Conservation (phyloP, 2,329 filamentous ascomycete species). For the Aspergillus niger region DNA sequence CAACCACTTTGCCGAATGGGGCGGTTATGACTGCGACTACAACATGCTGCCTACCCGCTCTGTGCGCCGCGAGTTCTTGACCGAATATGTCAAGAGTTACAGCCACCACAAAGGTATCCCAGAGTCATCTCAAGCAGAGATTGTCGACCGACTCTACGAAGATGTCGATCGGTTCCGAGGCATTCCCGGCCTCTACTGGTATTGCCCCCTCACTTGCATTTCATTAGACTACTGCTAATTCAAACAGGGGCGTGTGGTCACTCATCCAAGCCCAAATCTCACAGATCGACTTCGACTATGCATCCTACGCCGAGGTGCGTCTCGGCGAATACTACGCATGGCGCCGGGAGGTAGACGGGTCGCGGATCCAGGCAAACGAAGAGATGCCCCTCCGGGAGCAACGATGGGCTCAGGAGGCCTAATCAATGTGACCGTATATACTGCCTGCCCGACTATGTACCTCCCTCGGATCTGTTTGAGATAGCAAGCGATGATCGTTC, state of each 20-base stretch:
- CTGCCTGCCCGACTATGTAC: not conserved
- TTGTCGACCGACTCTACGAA: constrained; percentile 68
- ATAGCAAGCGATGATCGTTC: constrained; percentile 3
- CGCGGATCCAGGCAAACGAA: constrained; percentile 54
- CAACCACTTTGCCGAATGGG: constrained; percentile 99
- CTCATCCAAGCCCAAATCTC: constrained; percentile 93
- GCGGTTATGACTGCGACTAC: constrained; percentile 93
- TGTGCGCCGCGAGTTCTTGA: constrained; percentile 77
- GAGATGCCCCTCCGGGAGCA: constrained; percentile 74
- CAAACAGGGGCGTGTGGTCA: constrained; percentile 87
- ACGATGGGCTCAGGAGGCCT: constrained; percentile 69
- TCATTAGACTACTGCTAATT: constrained; percentile 2
- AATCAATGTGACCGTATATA: constrained; percentile 1
- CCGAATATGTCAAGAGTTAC: constrained; percentile 79
- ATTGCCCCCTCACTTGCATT: not conserved
- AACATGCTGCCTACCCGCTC: constrained; percentile 74
- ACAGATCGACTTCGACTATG: constrained; percentile 96
- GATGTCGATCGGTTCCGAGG: constrained; percentile 89
- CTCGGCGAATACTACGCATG: constrained; percentile 92
- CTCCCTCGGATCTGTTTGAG: not conserved
- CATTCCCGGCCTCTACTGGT: constrained; percentile 80
- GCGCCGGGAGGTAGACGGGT: constrained; percentile 73
- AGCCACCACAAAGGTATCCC: constrained; percentile 51
- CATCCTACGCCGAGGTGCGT: constrained; percentile 80
- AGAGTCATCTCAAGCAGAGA: constrained; percentile 55